Base-by-base conservation (phyloP, 495 filamentous ascomycete genomes). In the Penicillium dipodomyicola region DNA sequence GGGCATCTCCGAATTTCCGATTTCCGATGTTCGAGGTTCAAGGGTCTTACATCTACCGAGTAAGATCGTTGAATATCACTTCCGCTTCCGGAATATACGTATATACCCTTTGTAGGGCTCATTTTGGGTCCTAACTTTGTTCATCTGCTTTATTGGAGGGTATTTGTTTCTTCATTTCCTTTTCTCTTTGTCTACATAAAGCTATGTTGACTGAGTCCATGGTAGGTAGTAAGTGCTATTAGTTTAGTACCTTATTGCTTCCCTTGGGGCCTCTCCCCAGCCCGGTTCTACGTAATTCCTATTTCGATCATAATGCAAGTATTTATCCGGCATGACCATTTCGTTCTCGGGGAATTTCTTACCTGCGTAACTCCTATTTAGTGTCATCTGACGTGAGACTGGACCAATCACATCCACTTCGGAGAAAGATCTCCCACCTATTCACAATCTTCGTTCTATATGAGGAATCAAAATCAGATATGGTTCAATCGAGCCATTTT, bases 1-100 rank as follows among this genome's bases (percentile, higher is more conserved):
- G 35, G 27, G 25, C 32, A 35, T 22, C 19, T 50, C 59, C 54
- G 20, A 35, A 56, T 33, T 59, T 54, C 59, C 59, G 58, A 55
- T 4, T 11, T 32, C 48, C 11, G 22, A 23, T 12, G n/a, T n/a
- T 37, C 14, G 33, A 35, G 29, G 0, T 30, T 35, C 10, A 37
- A 37, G 15, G 33, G 33, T 37, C 33, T 15, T 15, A 37, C 6
- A n/a, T 37, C 33, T 37, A 22, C 22, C 22, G n/a, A n/a, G n/a
- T 37, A n/a, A 5, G 1, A 10, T 6, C 5, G 2, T 7, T 7
- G 33, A 37, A 15, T n/a, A 37, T 7, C 14, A 37, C 15, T 37
- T 37, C 33, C 15, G 33, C 15, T 37, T 37, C 33, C 33, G 33
- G 33, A 37, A 37, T n/a, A 37, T 37, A 37, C 2, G n/a, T n/a